Conservation (phyloP, 768 basidiomycete species). For the Tylopilus subfusipes region DNA sequence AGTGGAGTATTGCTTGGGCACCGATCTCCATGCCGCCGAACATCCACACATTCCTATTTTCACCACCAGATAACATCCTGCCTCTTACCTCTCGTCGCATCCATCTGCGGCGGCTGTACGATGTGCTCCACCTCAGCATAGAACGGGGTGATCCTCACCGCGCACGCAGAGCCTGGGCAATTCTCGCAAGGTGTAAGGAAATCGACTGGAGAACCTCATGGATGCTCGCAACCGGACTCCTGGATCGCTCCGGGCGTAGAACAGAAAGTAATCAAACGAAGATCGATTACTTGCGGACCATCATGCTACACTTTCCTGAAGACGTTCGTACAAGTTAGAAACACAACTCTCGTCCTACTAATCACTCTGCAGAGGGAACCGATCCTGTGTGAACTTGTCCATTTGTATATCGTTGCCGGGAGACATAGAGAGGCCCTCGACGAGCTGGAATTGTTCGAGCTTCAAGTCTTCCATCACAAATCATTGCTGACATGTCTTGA, state of each 20-base stretch:
- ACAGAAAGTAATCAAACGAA: constrained; percentile 33
- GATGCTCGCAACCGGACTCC: constrained; percentile 59
- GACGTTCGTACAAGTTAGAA: constrained; percentile 45
- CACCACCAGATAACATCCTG: constrained; percentile 46
- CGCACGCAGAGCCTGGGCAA: constrained; percentile 69
- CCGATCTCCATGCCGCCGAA: constrained; percentile 15
- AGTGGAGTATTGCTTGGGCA: neutral
- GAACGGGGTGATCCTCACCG: constrained; percentile 61
- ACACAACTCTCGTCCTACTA: constrained; percentile 9
- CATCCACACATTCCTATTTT: constrained; percentile 58
- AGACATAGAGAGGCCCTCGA: constrained; percentile 71
- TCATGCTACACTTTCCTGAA: constrained; percentile 68
- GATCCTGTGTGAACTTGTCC: constrained; percentile 72
- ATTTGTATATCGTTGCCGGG: constrained; percentile 57
- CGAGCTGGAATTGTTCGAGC: constrained; percentile 76
- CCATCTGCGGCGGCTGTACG: constrained; percentile 71
- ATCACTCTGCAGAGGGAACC: constrained; percentile 55
- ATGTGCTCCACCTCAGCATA: constrained; percentile 67
- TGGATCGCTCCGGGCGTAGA: constrained; percentile 36
- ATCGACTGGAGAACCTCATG: constrained; percentile 71
- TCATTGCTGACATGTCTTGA: constrained; percentile 1
- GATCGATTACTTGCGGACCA: constrained; percentile 59
- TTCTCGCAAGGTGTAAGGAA: constrained; percentile 75
- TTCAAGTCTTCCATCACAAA: neutral
- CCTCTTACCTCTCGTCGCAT: constrained; percentile 58